Conservation (phyloP, 2,329 filamentous ascomycete species). For the Lachnellula subtilissima region DNA sequence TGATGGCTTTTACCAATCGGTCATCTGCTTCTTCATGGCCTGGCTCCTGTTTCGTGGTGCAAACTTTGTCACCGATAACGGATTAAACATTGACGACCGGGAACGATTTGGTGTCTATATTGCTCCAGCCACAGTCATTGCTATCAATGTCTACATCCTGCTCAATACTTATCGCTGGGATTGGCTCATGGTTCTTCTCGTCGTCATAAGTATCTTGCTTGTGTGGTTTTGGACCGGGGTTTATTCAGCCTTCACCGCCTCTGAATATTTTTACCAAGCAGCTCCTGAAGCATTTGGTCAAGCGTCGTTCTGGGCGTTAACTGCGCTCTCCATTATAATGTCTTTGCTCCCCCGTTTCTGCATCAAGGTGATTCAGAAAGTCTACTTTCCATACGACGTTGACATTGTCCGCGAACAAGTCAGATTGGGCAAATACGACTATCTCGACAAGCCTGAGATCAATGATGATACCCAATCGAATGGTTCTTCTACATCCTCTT, state of each 20-base stretch:
- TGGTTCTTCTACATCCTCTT: constrained; percentile 50
- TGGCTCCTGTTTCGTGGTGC: constrained; percentile 72
- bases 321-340: constrained; percentile 72
- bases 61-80: constrained; percentile 65
- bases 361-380: constrained; percentile 85
- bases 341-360: constrained; percentile 84
- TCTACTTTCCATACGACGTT: constrained; percentile 87
- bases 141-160: constrained; percentile 90
- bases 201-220: constrained; percentile 75
- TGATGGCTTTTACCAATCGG: constrained; percentile 91
- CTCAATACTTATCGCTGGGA: constrained; percentile 98
- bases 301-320: constrained; percentile 81
- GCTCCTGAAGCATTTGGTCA: constrained; percentile 75
- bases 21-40: constrained; percentile 89
- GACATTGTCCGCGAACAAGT: constrained; percentile 96
- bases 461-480: constrained; percentile 36
- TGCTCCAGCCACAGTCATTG: constrained; percentile 75
- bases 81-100: constrained; percentile 72
- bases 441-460: constrained; percentile 44
- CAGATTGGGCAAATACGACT: constrained; percentile 73
- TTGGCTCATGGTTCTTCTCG: constrained; percentile 85
- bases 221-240: constrained; percentile 96
- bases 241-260: constrained; percentile 51
- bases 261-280: constrained; percentile 71
- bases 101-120: constrained; percentile 83